phyloP scores from a whole-genome alignment of 805 yeast genomes.

The Hanseniaspora vineae region DNA sequence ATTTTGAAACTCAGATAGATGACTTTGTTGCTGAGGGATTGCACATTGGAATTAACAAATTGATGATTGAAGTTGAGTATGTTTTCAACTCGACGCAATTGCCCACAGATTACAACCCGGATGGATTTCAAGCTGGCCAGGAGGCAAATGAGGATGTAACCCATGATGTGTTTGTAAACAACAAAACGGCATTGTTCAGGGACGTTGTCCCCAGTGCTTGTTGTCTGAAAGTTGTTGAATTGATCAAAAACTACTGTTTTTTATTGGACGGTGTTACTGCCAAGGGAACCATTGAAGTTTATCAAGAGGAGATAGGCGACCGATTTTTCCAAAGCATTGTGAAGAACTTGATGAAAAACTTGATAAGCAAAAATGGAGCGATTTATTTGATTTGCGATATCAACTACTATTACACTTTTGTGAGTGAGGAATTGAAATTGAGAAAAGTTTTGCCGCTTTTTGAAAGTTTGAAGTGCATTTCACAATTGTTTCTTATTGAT shows the following conservation, averaged over 20 bases:
- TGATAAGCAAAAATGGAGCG: conserved; percentile 73
- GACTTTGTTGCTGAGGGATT: conserved; percentile 86
- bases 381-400: conserved; percentile 69
- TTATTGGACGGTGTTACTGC: conserved; percentile 75
- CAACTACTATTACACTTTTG: conserved; percentile 65
- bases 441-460: conserved; percentile 64
- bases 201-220: conserved; percentile 44
- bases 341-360: conserved; percentile 60
- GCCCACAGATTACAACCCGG: conserved; percentile 52
- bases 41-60: conserved; percentile 80
- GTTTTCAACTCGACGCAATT: conserved; percentile 41
- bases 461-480: conserved; percentile 71
- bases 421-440: conserved; percentile 43
- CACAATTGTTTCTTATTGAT: conserved; percentile 66
- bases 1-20: conserved; percentile 70
- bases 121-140: conserved; percentile 7
- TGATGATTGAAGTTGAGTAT: conserved; percentile 68
- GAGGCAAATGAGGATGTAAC: conserved; percentile 8
- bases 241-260: conserved; percentile 59
- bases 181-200: no score
- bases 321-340: conserved; percentile 66
- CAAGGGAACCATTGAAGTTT: conserved; percentile 76
- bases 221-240: conserved; percentile 46
- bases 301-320: conserved; percentile 88
- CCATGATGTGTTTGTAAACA: no score